Evolutionary conservation across 768 basidiomycete genomes (phyloP).

Genomic region (Tephrocybe sp.): DNA sequence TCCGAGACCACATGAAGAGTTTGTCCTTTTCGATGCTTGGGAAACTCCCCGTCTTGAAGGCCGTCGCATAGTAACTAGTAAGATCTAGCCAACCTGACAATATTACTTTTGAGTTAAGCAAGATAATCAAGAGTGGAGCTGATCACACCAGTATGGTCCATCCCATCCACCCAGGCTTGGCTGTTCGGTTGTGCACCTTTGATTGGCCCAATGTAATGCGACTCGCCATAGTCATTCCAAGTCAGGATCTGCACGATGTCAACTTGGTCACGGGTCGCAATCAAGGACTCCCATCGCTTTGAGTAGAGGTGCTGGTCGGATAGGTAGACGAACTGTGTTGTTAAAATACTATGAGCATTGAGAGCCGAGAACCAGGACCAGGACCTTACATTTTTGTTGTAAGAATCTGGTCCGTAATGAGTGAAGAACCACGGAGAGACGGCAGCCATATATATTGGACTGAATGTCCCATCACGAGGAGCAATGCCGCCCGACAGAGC

Average conservation of each 20-base stretch:
- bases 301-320: slow-evolving; percentile 68
- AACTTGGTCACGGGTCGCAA: slow-evolving; percentile 53
- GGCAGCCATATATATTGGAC: slow-evolving; percentile 46
- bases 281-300: slow-evolving; percentile 67
- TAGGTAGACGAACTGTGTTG: slow-evolving; percentile 57
- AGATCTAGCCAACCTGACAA: slow-evolving; percentile 60
- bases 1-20: slow-evolving; percentile 70
- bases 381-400: slow-evolving; percentile 67
- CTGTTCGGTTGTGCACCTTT: slow-evolving; percentile 72
- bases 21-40: slow-evolving; percentile 60
- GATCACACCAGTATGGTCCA: slow-evolving; percentile 46
- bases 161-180: slow-evolving; percentile 71
- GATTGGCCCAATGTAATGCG: slow-evolving; percentile 80
- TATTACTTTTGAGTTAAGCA: slow-evolving; percentile 3
- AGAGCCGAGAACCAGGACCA: neutral
- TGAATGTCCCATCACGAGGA: slow-evolving; percentile 26
- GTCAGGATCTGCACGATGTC: slow-evolving; percentile 62
- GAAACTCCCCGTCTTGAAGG: slow-evolving; percentile 69
- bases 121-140: slow-evolving; percentile 8
- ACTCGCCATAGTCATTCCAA: slow-evolving; percentile 80
- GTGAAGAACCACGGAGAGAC: slow-evolving; percentile 82
- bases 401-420: slow-evolving; percentile 65
- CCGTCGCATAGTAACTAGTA: slow-evolving; percentile 64
- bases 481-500: slow-evolving; percentile 24
- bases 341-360: neutral